These are phyloP conservation scores for Malbranchea cinnamomea DNA, from an alignment of 2,329 filamentous ascomycete species.

Conservation along the genomic window DNA sequence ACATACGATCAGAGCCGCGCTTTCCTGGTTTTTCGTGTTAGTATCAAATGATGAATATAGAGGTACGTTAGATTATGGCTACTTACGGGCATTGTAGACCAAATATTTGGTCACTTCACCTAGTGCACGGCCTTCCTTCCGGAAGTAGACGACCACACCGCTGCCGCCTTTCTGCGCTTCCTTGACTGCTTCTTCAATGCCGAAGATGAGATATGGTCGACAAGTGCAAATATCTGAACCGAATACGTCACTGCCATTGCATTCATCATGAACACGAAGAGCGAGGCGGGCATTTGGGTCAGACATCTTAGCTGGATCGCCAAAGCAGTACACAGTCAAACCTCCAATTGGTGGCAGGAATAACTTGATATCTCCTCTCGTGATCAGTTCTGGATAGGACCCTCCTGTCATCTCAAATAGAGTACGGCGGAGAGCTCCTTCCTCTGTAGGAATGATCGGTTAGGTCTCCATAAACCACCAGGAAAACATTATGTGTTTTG, in stretches of 20 bases:
- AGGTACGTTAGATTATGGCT: slow-evolving; percentile 3
- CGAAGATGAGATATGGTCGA: slow-evolving; percentile 80
- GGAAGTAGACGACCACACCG: slow-evolving; percentile 95
- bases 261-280: slow-evolving; percentile 73
- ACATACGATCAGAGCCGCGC: slow-evolving; percentile 16
- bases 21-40: slow-evolving; percentile 24
- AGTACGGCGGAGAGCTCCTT: slow-evolving; percentile 69
- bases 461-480: slow-evolving; percentile 1
- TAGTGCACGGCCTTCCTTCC: slow-evolving; percentile 87
- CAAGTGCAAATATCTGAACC: slow-evolving; percentile 97
- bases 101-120: slow-evolving; percentile 86
- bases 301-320: slow-evolving; percentile 85
- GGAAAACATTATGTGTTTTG: not conserved
- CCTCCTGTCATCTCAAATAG: slow-evolving; percentile 93
- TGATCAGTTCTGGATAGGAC: slow-evolving; percentile 93
- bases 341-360: slow-evolving; percentile 94
- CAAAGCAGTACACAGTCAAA: slow-evolving; percentile 92
- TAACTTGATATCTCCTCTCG: slow-evolving; percentile 81
- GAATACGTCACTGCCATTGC: slow-evolving; percentile 95
- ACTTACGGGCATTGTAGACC: slow-evolving; percentile 44
- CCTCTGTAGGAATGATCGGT: slow-evolving; percentile 38
- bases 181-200: slow-evolving; percentile 93
- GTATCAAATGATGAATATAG: slow-evolving; percentile 1
- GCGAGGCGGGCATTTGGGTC: slow-evolving; percentile 69
- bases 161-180: slow-evolving; percentile 89